These are phyloP conservation scores for Podaxis sp. DNA, from an alignment of 768 basidiomycete species.

Conservation along the genomic window DNA sequence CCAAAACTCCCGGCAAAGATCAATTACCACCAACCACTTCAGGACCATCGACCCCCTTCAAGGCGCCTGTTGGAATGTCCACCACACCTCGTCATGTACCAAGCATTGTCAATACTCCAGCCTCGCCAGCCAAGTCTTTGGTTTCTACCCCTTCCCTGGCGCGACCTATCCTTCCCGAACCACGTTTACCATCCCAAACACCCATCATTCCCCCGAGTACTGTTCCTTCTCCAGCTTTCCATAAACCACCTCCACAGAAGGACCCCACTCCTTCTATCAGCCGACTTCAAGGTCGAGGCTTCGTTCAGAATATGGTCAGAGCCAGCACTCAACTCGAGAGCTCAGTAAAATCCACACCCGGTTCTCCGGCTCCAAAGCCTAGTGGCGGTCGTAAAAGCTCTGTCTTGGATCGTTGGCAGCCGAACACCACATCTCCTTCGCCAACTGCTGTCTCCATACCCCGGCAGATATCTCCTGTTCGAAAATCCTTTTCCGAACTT, in stretches of 20 bases:
- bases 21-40: conserved; percentile 14
- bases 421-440: conserved; percentile 28
- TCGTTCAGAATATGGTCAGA: conserved; percentile 82
- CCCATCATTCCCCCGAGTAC: conserved; percentile 44
- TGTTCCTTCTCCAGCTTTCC: conserved; percentile 57
- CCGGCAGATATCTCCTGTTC: conserved; percentile 29
- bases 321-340: conserved; percentile 57
- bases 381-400: conserved; percentile 41
- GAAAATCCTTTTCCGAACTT: conserved; percentile 36
- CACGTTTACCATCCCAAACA: conserved; percentile 41
- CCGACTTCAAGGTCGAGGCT: conserved; percentile 79
- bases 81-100: conserved; percentile 28
- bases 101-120: conserved; percentile 17
- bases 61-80: conserved; percentile 15
- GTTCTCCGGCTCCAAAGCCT: conserved; percentile 30
- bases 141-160: conserved; percentile 45
- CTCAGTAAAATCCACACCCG: conserved; percentile 33
- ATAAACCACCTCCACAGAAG: conserved; percentile 56
- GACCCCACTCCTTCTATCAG: conserved; percentile 83
- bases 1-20: not conserved
- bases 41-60: conserved; percentile 18
- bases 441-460: conserved; percentile 38
- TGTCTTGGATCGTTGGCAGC: conserved; percentile 76
- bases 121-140: conserved; percentile 33
- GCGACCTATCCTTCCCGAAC: conserved; percentile 51